phyloP scores from a whole-genome alignment of 768 basidiomycete genomes.

The Leccinum disarticulatum region DNA sequence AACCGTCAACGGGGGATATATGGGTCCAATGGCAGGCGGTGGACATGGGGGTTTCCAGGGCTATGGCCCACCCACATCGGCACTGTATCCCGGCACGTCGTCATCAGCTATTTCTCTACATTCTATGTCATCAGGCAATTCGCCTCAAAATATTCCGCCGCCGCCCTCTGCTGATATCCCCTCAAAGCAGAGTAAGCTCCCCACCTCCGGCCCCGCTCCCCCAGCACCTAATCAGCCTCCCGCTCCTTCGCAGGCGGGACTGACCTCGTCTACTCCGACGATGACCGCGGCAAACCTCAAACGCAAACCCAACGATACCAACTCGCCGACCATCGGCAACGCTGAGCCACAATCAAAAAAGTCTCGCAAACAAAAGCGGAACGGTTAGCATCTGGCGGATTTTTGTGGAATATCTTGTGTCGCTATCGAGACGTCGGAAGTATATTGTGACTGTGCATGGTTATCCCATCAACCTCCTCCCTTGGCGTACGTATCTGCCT shows the following conservation, averaged over 20 bases:
- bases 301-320: slow-evolving; percentile 47
- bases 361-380: slow-evolving; percentile 56
- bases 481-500: slow-evolving; percentile 17
- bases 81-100: slow-evolving; percentile 46
- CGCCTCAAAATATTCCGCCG: slow-evolving; percentile 48
- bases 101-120: slow-evolving; percentile 47
- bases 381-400: slow-evolving; percentile 40
- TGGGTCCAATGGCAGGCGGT: slow-evolving; percentile 16
- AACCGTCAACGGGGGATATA: slow-evolving; percentile 17
- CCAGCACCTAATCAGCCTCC: slow-evolving; percentile 40
- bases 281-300: slow-evolving; percentile 52
- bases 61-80: slow-evolving; percentile 36
- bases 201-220: slow-evolving; percentile 43
- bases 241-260: slow-evolving; percentile 41
- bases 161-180: slow-evolving; percentile 52
- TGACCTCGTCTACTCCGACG: slow-evolving; percentile 48
- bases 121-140: slow-evolving; percentile 39
- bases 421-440: slow-evolving; percentile 30
- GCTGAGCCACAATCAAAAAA: slow-evolving; percentile 51
- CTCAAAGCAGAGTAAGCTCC: slow-evolving; percentile 63
- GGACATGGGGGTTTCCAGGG: slow-evolving; percentile 26
- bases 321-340: slow-evolving; percentile 52
- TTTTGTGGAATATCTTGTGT: slow-evolving; percentile 36
- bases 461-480: slow-evolving; percentile 15
- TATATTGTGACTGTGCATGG: slow-evolving; percentile 29